Conservation (phyloP, 1,139 yeast genomes). For the Geotrichum carabidarum region DNA sequence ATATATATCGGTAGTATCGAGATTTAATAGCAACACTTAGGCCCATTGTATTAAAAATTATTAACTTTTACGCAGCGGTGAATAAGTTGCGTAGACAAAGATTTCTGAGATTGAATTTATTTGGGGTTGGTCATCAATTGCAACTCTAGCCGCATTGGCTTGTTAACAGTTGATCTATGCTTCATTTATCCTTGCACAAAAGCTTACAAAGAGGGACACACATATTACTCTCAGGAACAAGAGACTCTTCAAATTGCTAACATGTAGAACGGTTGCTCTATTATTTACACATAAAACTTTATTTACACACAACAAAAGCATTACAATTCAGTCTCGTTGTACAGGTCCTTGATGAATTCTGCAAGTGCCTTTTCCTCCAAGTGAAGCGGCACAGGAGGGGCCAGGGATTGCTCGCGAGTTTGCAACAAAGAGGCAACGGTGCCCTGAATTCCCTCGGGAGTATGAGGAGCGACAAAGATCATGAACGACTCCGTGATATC, state of each 20-base stretch:
- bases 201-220: too few species aligned
- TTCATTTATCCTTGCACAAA: too few species aligned
- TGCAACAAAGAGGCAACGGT: slow-evolving; percentile 10
- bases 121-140: too few species aligned
- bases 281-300: slow-evolving; percentile 2
- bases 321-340: slow-evolving; percentile 1
- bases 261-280: neutral
- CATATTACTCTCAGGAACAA: too few species aligned
- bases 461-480: slow-evolving; percentile 45
- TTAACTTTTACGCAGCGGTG: too few species aligned
- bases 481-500: slow-evolving; percentile 52
- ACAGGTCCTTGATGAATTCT: slow-evolving; percentile 8
- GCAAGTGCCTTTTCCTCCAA: slow-evolving; percentile 5
- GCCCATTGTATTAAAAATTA: too few species aligned
- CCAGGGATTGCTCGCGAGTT: slow-evolving; percentile 2
- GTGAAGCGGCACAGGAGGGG: slow-evolving; percentile 4
- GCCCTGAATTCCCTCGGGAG: slow-evolving; percentile 40
- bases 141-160: too few species aligned
- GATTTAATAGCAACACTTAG: too few species aligned
- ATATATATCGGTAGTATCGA: too few species aligned
- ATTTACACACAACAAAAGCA: neutral
- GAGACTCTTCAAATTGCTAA: neutral
- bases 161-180: too few species aligned
- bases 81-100: too few species aligned
- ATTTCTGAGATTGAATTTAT: too few species aligned